Percentiles rank a stretch among this genome's conserved stretches.
Evolutionary conservation across 305 asterid genomes (phyloP).

Genomic region (Fraxinus xanthoxyloides): DNA sequence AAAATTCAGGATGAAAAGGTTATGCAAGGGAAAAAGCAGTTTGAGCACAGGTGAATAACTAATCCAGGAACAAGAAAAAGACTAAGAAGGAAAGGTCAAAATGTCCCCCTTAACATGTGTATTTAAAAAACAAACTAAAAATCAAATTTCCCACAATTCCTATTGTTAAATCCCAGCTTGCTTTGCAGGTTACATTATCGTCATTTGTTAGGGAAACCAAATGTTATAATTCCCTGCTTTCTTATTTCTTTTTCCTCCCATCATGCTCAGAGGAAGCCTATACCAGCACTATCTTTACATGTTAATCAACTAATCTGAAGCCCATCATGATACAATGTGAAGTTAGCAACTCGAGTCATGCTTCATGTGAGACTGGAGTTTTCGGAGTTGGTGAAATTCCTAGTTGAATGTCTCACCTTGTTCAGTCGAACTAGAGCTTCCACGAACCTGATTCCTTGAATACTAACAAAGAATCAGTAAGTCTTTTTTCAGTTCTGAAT

Average conservation of each 20-base stretch:
- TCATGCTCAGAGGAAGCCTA: not conserved
- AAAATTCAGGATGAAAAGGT: not conserved
- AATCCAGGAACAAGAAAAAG: not conserved
- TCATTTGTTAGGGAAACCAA: not conserved
- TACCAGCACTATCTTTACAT: not conserved
- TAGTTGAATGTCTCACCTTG: not conserved
- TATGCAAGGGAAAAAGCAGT: not conserved
- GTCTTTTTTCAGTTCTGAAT: not conserved
- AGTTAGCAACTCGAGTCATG: not conserved
- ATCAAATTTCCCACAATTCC: not conserved
- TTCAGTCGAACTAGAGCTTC: not conserved
- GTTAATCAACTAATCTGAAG: not conserved
- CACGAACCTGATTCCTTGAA: not conserved
- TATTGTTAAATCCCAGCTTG: not conserved
- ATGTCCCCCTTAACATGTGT: not conserved
- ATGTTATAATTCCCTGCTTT: not conserved
- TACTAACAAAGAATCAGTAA: not conserved
- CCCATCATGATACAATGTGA: not conserved
- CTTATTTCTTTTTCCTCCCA: not conserved
- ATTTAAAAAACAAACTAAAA: not conserved
- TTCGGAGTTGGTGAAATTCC: not conserved
- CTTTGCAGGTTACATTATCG: not conserved
- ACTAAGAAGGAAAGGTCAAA: not conserved
- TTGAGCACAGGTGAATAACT: not conserved
- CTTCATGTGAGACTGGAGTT: not conserved